Evolutionary conservation across 2,329 filamentous ascomycete species (phyloP), one percentile per base, ranked within the genome.

Genomic region (Trichoderma guizhouense): DNA sequence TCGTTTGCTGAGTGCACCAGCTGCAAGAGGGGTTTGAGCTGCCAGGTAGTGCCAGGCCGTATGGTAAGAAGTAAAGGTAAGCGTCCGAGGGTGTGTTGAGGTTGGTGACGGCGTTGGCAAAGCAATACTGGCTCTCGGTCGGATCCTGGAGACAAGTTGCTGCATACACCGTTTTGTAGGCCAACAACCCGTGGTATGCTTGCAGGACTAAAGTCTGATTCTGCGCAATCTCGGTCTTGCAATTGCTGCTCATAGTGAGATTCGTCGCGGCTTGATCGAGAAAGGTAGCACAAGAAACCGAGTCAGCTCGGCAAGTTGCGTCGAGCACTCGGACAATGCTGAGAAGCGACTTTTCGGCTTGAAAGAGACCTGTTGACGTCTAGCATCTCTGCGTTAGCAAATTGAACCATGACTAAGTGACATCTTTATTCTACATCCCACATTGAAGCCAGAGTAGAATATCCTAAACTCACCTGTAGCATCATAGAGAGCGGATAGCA

Each of bases 401-500:
- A 58, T 24, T 28, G 30, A 34, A 21, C 21, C 18, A 28, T 15
- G 57, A 7, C 21, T 28, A n/a, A 15, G 36, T 4, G n/a, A 32
- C 8, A 5, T 21, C 18, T 12, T 26, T 32, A 14, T 36, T 55
- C 15, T 21, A 11, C 5, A 21, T 32, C n/a, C 18, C 26, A 7
- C 2, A 61, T 21, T 11, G 18, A 18, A 26, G 51, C 18, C 18
- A 26, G 4, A 6, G 5, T 12, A 15, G 5, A 43, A 6, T 0
- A 28, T 12, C 28, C 12, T 36, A 11, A 36, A 78, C 88, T 78
- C 83, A 93, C 92, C 84, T 93, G 89, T 11, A 98, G 85, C 74
- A 98, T 88, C 76, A 97, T 86, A 1, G 95, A 97, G 71, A 98
- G 85, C 0, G 95, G 93, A 75, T 95, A 89, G 83, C 95, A 98